Conservation (phyloP, 2,329 filamentous ascomycete genomes). For the Hypoxylon sp. region DNA sequence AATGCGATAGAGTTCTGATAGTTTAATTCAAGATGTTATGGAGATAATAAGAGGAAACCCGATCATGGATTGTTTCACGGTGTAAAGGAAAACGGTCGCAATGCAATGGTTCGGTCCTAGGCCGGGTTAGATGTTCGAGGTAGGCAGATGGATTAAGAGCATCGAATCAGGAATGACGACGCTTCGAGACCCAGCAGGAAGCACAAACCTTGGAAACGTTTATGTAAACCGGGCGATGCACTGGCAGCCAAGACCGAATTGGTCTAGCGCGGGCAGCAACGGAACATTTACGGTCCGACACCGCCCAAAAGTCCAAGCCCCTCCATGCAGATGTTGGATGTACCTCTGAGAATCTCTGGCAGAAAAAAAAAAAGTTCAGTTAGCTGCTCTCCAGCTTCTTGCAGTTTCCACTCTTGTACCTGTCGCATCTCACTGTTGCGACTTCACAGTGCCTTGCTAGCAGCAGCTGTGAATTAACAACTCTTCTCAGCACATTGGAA, state of each 20-base stretch:
- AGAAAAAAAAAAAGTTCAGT: conserved; percentile 43
- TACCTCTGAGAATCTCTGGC: conserved; percentile 23
- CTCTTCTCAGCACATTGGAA: not conserved
- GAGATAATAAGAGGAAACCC: conserved; percentile 16
- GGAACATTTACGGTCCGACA: conserved; percentile 49
- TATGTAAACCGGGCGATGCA: not conserved
- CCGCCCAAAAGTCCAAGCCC: conserved; percentile 43
- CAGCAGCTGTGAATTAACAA: not conserved
- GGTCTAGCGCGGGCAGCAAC: conserved; percentile 29
- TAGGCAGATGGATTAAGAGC: conserved; percentile 42
- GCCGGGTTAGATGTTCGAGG: conserved; percentile 27
- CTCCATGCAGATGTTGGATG: conserved; percentile 16
- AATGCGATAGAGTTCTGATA: conserved; percentile 1
- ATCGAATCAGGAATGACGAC: conserved; percentile 48
- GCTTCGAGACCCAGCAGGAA: conserved; percentile 34
- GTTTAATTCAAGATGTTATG: conserved; percentile 13
- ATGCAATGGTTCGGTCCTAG: conserved; percentile 32
- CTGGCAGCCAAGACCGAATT: conserved; percentile 21
- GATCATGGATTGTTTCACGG: conserved; percentile 1
- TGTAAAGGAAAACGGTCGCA: conserved; percentile 25
- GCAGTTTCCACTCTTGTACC: conserved; percentile 10
- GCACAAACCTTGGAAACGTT: conserved; percentile 13
- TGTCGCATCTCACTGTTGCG: conserved; percentile 10
- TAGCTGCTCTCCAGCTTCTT: conserved; percentile 5
- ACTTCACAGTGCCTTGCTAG: not conserved